Evolutionary conservation across 208 protist species (phyloP), one percentile per base, ranked within the genome.

Genomic region (Trypanosoma rangeli): DNA sequence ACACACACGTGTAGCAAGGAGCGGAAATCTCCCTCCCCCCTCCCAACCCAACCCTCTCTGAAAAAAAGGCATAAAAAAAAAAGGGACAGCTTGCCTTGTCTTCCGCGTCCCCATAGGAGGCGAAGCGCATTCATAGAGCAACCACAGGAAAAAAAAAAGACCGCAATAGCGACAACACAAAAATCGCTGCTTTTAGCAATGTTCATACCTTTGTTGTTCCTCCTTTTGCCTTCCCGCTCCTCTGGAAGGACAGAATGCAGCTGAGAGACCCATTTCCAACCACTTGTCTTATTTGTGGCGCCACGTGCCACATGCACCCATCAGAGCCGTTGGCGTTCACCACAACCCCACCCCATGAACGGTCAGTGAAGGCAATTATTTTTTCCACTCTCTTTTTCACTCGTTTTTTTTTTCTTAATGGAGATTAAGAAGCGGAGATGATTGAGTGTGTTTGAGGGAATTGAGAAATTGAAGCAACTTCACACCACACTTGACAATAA

Each of bases 101-200:
- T 31, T 61, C 26, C 26, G 20, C 56, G 42, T 16, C 42, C 3
- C 42, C 12, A 16, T 20, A 18, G 42, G 12, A 46, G 42, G 8
- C 13, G 12, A 46, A 18, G 42, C 8, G 13, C 8, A 46, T 18
- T 18, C 42, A 46, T 18, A 12, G 31, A 61, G n/a, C 44, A 57
- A 70, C 7, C 64, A 70, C n/a, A n/a, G n/a, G n/a, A 61, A 57
- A 70, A 48, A 39, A 57, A 57, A 20, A 57, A 70, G n/a, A 37
- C 7, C 37, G 26, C 31, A 59, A 58, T 8, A 69, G 5, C 8
- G 37, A 60, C 42, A 69, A 2, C 37, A 69, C 20, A 48, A 70
- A 15, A 26, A 70, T 42, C 3, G 35, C 37, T 50, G 7, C 18
- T 8, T 35, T n/a, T 26, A 37, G 13, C 42, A 46, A 5, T 3